These are phyloP conservation scores for Termitomyces titanicus DNA, from an alignment of 768 basidiomycete genomes.

Conservation along the genomic window DNA sequence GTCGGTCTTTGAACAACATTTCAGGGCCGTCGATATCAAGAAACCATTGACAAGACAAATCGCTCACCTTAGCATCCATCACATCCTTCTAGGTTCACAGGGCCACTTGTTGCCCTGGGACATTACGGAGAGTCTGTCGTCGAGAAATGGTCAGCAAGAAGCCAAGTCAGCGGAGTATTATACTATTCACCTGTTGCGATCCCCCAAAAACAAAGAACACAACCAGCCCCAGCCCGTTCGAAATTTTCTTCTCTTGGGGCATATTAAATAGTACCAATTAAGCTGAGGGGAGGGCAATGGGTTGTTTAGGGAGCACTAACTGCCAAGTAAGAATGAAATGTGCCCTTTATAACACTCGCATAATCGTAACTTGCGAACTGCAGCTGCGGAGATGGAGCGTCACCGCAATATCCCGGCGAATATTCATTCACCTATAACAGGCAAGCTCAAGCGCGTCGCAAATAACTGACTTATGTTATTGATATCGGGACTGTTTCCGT, in stretches of 20 bases:
- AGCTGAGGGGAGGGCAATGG: neutral
- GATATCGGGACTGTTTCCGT: neutral
- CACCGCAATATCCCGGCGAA: no score
- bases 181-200: neutral
- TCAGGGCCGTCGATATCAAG: no score
- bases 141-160: no score
- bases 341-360: neutral
- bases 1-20: no score
- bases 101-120: no score
- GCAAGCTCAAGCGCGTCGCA: neutral
- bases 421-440: neutral
- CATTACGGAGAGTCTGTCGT: no score
- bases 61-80: no score
- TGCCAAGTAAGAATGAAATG: neutral
- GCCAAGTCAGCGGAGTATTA: no score
- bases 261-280: neutral
- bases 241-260: neutral
- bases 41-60: no score
- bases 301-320: neutral
- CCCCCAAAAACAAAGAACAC: conserved; percentile 7
- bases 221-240: conserved; percentile 6
- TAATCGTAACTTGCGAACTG: neutral
- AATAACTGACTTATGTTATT: no score
- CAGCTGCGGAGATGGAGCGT: neutral
- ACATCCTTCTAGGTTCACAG: no score